Conservation (phyloP, 495 filamentous ascomycete species). For the Daldinia bambusicola region DNA sequence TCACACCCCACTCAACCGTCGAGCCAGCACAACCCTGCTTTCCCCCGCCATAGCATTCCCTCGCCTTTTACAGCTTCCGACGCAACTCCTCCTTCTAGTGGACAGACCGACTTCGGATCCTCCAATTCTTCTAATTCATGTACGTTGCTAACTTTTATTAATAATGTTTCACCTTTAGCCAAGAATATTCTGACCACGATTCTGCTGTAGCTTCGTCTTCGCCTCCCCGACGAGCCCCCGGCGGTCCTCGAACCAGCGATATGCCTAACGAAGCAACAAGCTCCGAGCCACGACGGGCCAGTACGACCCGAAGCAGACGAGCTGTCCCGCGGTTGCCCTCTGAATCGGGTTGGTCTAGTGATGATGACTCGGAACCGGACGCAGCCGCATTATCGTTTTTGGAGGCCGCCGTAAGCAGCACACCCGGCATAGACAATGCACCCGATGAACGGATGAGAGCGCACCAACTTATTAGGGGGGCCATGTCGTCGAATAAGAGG, state of each 20-base stretch:
- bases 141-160: slow-evolving; percentile 6
- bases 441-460: slow-evolving; percentile 49
- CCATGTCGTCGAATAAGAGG: slow-evolving; percentile 51
- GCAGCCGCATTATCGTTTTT: slow-evolving; percentile 28
- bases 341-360: slow-evolving; percentile 33
- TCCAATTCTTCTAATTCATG: slow-evolving; percentile 27
- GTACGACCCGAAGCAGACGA: slow-evolving; percentile 17
- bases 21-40: slow-evolving; percentile 19
- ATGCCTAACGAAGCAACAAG: background rate
- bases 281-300: slow-evolving; percentile 23
- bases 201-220: slow-evolving; percentile 21
- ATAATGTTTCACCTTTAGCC: background rate
- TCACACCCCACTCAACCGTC: slow-evolving; percentile 29
- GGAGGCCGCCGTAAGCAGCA: slow-evolving; percentile 22
- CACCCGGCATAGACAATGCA: slow-evolving; percentile 13
- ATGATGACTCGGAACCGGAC: slow-evolving; percentile 38
- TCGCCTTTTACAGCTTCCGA: slow-evolving; percentile 19
- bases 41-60: slow-evolving; percentile 25
- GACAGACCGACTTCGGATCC: slow-evolving; percentile 1
- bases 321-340: slow-evolving; percentile 19
- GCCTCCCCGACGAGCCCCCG: slow-evolving; percentile 21
- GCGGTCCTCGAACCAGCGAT: slow-evolving; percentile 2
- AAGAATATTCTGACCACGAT: background rate
- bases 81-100: background rate
- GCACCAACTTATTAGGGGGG: slow-evolving; percentile 54